phyloP scores from a whole-genome alignment of 2,329 filamentous ascomycete species.

The Simplicillium aogashimaense region DNA sequence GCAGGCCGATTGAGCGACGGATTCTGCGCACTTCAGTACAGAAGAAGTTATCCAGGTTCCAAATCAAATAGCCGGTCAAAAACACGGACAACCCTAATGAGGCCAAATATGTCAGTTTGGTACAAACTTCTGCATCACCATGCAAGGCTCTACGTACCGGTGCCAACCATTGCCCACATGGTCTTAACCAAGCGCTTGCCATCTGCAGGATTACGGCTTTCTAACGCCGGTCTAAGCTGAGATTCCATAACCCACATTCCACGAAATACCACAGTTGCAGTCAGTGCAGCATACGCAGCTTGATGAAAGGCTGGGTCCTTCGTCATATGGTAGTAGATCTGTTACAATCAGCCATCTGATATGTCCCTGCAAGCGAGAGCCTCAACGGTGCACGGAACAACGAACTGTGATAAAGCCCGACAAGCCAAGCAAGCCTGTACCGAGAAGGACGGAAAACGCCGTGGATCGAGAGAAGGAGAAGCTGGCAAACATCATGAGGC shows the following conservation, averaged over 20 bases:
- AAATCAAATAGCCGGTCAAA: conserved; percentile 64
- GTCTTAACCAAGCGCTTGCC: conserved; percentile 37
- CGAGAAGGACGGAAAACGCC: conserved; percentile 42
- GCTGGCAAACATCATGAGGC: conserved; percentile 51
- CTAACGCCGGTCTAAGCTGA: conserved; percentile 33
- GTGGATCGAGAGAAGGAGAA: conserved; percentile 58
- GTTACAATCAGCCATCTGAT: conserved; percentile 1
- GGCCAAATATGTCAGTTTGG: background rate
- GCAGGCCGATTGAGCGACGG: conserved; percentile 60
- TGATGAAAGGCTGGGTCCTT: conserved; percentile 81
- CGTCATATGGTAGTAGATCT: conserved; percentile 61
- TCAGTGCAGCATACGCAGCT: conserved; percentile 65
- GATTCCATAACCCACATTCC: conserved; percentile 66
- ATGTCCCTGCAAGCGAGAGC: no score
- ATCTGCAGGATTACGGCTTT: conserved; percentile 36
- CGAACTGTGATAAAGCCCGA: conserved; percentile 66
- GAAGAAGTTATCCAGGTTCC: conserved; percentile 71
- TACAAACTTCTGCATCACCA: no score
- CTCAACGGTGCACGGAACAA: no score
- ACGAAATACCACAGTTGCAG: conserved; percentile 57
- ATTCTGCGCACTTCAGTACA: conserved; percentile 56
- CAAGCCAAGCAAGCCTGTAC: conserved; percentile 41
- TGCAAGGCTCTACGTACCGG: conserved; percentile 25
- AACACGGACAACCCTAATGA: conserved; percentile 48
- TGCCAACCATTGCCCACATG: conserved; percentile 68